These are phyloP conservation scores for Cydonia oblonga DNA, from an alignment of 331 rosid genomes.

Conservation along the genomic window DNA sequence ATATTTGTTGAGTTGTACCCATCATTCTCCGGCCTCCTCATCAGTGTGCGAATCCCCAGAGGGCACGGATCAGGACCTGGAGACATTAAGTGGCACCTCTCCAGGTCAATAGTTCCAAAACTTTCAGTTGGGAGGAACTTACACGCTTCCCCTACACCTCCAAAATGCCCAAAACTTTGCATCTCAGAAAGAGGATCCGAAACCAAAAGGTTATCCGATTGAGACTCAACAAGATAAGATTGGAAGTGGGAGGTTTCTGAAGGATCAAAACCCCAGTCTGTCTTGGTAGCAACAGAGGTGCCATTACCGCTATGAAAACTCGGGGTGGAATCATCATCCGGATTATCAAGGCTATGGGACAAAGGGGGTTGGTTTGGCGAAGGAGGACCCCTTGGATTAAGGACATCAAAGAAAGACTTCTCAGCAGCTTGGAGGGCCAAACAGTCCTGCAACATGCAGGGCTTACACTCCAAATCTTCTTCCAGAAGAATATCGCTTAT, in stretches of 20 bases:
- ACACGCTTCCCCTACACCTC: slow-evolving; percentile 3
- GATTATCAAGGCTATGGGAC: background rate
- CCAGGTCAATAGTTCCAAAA: slow-evolving; percentile 13
- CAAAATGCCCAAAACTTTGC: slow-evolving; percentile 12
- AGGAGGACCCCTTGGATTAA: slow-evolving; percentile 39
- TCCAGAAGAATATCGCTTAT: slow-evolving; percentile 73
- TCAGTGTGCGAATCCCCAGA: background rate
- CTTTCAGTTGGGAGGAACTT: background rate
- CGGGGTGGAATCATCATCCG: slow-evolving; percentile 4
- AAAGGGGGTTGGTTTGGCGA: background rate
- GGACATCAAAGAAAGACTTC: slow-evolving; percentile 62
- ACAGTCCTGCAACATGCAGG: slow-evolving; percentile 59
- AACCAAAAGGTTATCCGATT: background rate
- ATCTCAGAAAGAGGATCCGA: slow-evolving; percentile 13
- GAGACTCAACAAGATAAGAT: background rate
- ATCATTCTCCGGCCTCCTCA: background rate
- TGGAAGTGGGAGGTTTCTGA: background rate
- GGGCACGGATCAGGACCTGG: background rate
- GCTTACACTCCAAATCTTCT: slow-evolving; percentile 35
- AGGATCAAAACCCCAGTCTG: background rate
- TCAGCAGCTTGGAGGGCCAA: slow-evolving; percentile 81
- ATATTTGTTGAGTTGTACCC: background rate
- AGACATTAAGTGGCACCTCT: background rate
- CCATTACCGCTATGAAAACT: background rate
- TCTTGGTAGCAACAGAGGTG: background rate